These are phyloP conservation scores for Malus fusca DNA, from an alignment of 306 rosid genomes.

Conservation along the genomic window DNA sequence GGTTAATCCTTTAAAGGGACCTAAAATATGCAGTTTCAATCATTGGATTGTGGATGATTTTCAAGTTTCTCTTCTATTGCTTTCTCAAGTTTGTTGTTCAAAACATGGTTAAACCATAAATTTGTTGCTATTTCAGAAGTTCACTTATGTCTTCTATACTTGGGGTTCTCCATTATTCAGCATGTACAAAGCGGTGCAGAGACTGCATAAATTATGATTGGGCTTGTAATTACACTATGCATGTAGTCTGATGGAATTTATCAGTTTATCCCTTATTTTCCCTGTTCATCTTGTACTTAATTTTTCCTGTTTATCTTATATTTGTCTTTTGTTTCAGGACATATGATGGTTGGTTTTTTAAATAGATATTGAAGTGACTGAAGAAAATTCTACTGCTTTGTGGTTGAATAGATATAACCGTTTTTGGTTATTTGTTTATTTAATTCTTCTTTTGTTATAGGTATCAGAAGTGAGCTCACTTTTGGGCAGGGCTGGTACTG, in stretches of 20 bases:
- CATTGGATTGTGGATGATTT: too few species aligned
- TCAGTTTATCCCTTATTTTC: background rate
- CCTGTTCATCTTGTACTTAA: background rate
- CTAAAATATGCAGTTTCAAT: too few species aligned
- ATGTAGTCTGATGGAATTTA: background rate
- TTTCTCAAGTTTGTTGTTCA: too few species aligned
- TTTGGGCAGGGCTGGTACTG: slow-evolving; percentile 95
- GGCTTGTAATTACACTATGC: background rate
- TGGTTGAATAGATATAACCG: background rate
- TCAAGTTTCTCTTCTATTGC: too few species aligned
- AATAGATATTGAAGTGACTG: background rate
- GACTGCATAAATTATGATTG: too few species aligned
- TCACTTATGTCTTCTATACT: too few species aligned
- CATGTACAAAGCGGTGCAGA: too few species aligned
- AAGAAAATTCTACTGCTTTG: background rate
- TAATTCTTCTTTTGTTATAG: slow-evolving; percentile 28
- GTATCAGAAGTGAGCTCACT: slow-evolving; percentile 94
- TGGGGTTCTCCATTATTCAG: too few species aligned
- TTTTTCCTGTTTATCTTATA: background rate
- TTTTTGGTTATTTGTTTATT: background rate
- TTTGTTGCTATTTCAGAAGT: too few species aligned
- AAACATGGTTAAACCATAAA: too few species aligned
- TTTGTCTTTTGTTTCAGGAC: background rate
- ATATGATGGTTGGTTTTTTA: background rate
- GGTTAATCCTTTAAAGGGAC: too few species aligned